A percentile compares a stretch with the other conserved stretches of the same genome.
Evolutionary conservation across 1,284 basidiomycete species (phyloP).

Genomic region (Trichosporon sp.): DNA sequence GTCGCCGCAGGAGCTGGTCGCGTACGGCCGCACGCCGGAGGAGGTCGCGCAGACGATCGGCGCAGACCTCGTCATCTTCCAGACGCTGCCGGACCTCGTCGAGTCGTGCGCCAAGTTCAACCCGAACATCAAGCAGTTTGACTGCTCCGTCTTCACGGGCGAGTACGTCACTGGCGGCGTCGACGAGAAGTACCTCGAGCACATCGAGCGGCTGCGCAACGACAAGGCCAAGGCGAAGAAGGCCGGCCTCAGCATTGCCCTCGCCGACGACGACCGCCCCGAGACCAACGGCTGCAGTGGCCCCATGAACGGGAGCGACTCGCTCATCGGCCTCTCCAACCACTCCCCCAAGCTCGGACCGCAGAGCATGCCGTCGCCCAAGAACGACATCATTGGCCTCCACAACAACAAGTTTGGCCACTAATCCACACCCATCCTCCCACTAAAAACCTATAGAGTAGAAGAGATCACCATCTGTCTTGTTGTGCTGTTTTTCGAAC

Average conservation of each 20-base stretch:
- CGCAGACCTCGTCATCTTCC: conserved; percentile 95
- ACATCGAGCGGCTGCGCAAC: conserved; percentile 72
- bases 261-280: conserved; percentile 27
- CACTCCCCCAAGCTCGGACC: conserved; percentile 49
- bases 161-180: conserved; percentile 97
- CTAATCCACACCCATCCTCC: not conserved
- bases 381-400: conserved; percentile 48
- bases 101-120: conserved; percentile 86
- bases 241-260: conserved; percentile 28
- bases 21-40: conserved; percentile 69
- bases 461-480: not conserved
- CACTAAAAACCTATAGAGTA: not conserved
- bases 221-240: conserved; percentile 71
- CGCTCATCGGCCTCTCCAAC: conserved; percentile 48
- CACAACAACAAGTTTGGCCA: conserved; percentile 49
- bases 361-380: conserved; percentile 30
- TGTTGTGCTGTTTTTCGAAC: conserved; percentile 1
- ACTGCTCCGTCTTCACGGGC: conserved; percentile 97
- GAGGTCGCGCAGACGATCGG: conserved; percentile 82
- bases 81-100: conserved; percentile 86
- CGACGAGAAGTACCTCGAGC: conserved; percentile 72
- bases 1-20: conserved; percentile 87
- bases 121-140: conserved; percentile 70
- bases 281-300: conserved; percentile 41
- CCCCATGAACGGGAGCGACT: conserved; percentile 50